Base-by-base conservation (phyloP, 495 filamentous ascomycete species). In the Parathielavia hyrcaniae region DNA sequence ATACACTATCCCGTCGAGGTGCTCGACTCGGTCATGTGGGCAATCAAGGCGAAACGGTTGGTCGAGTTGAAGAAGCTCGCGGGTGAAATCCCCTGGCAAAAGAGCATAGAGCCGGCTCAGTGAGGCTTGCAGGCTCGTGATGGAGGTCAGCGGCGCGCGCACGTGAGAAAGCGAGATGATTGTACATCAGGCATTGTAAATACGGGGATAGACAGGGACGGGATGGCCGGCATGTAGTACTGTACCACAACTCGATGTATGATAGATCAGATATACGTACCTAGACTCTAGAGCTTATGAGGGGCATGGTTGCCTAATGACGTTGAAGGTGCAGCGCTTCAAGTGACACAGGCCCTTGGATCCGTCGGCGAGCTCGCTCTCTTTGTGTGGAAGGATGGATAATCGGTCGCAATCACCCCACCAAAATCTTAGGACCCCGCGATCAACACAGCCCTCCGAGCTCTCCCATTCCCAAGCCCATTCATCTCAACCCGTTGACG, bases 41-140 rank as follows among this genome's bases (percentile, higher is more conserved):
- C 65, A 57, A 66, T 75, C 45, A 75, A 74, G 64, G 72, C 71
- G 10, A 72, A 70, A 41, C 59, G 64, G 12, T 12, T 45, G 17
- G 59, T 58, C 8, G 40, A 58, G 34, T 26, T 44, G 40, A 53
- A 53, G 52, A 60, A 65, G 55, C 55, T 65, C 36, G 20, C 55
- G 11, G 22, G 23, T 1, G 60, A 61, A 14, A 60, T 76, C 9
- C 69, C 71, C 0, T 64, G 36, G 77, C 88, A 91, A 88, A 85
- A 84, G 20, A 88, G 90, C 76, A 79, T 85, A 68, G 88, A 91
- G 69, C 73, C 92, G 57, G 87, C 89, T 72, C 81, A 88, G 77
- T 86, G 32, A 32, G 26, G 3, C n/a, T 12, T 16, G 22, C 12
- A 26, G 20, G 7, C 26, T 11, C 5, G 14, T 30, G 34, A 13